Evolutionary conservation across 1,139 yeast genomes (phyloP), one percentile per base, ranked within the genome.

Genomic region (Debaryomycetaceae sp.): DNA sequence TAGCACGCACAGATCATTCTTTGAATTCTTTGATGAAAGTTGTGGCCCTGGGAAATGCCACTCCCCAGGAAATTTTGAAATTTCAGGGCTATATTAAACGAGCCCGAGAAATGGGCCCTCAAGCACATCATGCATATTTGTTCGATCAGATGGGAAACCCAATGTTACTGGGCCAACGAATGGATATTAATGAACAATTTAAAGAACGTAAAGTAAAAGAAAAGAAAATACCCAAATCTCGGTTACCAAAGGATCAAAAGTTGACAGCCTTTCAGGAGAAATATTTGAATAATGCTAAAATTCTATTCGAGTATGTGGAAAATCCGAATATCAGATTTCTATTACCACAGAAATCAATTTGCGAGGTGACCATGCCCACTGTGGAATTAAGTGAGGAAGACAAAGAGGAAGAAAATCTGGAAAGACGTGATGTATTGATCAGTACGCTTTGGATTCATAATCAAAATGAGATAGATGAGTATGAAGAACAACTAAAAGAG

Each of bases 261-360:
- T 63, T 85, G 43, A 85, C 93, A 0, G 85, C 90, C 0, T 85
- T 86, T 54, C 95, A 86, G 57, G 91, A 84, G 53, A 75, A 80
- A 57, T 86, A 86, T 56, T 67, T 80, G 36, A 65, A 76, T 37
- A 80, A 81, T 56, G 90, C 95, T 0, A 86, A 88, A 41, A 63
- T 93, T 40, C 82, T 90, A 11, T 84, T 93, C 63, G 99, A 93
- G 62, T 91, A 83, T 65, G 77, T 77, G 36, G 98, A 93, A 55
- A 85, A 84, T 59, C 79, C 95, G 0, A 78, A 85, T 43, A 85
- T 85, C 7, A 75, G 98, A 45, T 91, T 79, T 56, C 66, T 78
- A 48, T 58, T 91, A 2, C 97, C 98, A 0, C 83, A 83, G 51
- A 80, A 86, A 52, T 79, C 93, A 1, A 77, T 91, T 5, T 72